These are phyloP conservation scores for Tephrocybe rancida DNA, from an alignment of 768 basidiomycete species.

Conservation along the genomic window DNA sequence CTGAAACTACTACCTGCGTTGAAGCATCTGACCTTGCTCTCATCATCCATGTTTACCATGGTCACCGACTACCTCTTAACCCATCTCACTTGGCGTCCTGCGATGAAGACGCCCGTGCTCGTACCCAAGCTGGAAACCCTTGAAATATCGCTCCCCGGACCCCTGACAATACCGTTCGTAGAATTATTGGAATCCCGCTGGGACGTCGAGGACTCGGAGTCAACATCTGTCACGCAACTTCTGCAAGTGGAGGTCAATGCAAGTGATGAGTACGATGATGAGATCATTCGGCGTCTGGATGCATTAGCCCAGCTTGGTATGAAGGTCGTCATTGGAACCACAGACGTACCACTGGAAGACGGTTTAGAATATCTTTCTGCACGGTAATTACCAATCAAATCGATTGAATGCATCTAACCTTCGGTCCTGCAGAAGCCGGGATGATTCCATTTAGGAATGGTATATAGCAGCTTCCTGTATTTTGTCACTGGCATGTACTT, in stretches of 20 bases:
- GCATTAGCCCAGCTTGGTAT: conserved; percentile 19
- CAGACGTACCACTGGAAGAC: conserved; percentile 16
- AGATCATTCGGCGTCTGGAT: conserved; percentile 19
- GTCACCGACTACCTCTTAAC: conserved; percentile 36
- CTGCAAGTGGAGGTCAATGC: conserved; percentile 14
- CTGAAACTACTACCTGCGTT: conserved; percentile 34
- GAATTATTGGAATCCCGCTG: conserved; percentile 37
- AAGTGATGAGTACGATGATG: conserved; percentile 18
- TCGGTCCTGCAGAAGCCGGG: neutral
- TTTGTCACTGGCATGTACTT: no score
- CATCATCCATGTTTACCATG: conserved; percentile 26
- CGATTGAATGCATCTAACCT: neutral
- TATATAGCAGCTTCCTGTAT: no score
- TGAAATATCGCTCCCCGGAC: conserved; percentile 37
- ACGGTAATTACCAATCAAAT: neutral
- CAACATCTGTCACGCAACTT: conserved; percentile 11
- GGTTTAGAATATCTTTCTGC: conserved; percentile 17
- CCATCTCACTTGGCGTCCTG: conserved; percentile 35
- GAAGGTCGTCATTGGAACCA: conserved; percentile 16
- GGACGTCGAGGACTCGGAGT: conserved; percentile 7
- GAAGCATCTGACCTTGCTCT: conserved; percentile 35
- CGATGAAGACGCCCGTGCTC: conserved; percentile 24
- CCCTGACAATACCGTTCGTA: conserved; percentile 33
- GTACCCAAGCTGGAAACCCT: conserved; percentile 36
- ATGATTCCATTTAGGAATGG: no score